A percentile compares a stretch with the other conserved stretches of the same genome.
Conservation (phyloP, 1,139 yeast genomes). For the Debaryomyces singareniensis region DNA sequence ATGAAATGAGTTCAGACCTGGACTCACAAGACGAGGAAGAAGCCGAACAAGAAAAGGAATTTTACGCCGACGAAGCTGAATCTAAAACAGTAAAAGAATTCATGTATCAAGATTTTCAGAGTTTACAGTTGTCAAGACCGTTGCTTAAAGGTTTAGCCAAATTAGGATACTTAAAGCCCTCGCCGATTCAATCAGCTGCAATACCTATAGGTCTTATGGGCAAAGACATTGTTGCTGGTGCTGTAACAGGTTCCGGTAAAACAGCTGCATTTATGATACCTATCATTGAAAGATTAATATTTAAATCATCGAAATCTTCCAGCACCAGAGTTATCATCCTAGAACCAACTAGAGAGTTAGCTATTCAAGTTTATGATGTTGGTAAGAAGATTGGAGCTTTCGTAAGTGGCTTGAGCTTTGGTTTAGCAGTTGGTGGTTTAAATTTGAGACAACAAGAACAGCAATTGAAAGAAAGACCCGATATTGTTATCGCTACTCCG, state of each 20-base stretch:
- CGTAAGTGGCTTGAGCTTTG: conserved; percentile 71
- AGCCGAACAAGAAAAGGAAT: conserved; percentile 65
- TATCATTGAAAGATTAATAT: conserved; percentile 82
- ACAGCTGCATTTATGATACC: conserved; percentile 98
- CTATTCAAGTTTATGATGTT: conserved; percentile 92
- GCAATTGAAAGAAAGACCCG: conserved; percentile 86
- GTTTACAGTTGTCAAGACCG: conserved; percentile 83
- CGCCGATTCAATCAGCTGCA: conserved; percentile 90
- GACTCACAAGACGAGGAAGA: conserved; percentile 51
- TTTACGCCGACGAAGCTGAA: conserved; percentile 47
- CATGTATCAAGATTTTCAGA: conserved; percentile 61
- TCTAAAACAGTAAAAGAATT: conserved; percentile 33
- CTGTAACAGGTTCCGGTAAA: conserved; percentile 98
- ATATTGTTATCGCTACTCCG: conserved; percentile 94
- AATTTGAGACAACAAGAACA: conserved; percentile 93
- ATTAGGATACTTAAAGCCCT: conserved; percentile 77
- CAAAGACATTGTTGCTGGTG: conserved; percentile 97
- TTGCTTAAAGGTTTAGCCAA: conserved; percentile 74
- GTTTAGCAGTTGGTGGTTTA: conserved; percentile 96
- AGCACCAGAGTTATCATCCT: conserved; percentile 86
- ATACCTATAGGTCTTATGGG: conserved; percentile 92
- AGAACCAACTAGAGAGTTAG: conserved; percentile 96
- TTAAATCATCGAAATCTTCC: conserved; percentile 79
- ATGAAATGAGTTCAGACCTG: conserved; percentile 40
- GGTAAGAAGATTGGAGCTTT: conserved; percentile 79